These are phyloP conservation scores for Trichoderma sp. DNA, from an alignment of 2,329 filamentous ascomycete species.

Conservation along the genomic window DNA sequence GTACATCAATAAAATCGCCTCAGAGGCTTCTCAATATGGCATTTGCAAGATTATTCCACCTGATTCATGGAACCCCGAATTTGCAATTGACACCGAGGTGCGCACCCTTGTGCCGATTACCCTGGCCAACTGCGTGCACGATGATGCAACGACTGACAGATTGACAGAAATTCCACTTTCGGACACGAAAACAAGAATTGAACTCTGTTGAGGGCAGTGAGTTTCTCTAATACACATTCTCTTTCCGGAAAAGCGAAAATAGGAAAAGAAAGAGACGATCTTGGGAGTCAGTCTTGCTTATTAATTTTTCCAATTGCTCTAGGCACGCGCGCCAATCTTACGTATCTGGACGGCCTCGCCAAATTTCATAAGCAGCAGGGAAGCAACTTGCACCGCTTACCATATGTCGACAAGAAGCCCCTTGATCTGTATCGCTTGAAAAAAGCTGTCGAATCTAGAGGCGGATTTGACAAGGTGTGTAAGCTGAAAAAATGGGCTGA, in stretches of 20 bases:
- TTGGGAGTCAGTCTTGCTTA: conserved; percentile 39
- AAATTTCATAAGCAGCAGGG: conserved; percentile 98
- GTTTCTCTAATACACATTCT: conserved; percentile 39
- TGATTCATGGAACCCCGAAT: conserved; percentile 89
- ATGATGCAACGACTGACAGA: conserved; percentile 30
- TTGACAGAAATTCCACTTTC: conserved; percentile 87
- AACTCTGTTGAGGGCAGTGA: conserved; percentile 98
- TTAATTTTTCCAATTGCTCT: conserved; percentile 32
- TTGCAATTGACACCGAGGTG: conserved; percentile 96
- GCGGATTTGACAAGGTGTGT: conserved; percentile 95
- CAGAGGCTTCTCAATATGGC: conserved; percentile 84
- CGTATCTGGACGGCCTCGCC: conserved; percentile 90
- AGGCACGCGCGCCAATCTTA: conserved; percentile 94
- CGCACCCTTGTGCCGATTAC: conserved; percentile 26
- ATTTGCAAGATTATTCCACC: conserved; percentile 96
- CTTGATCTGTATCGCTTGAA: conserved; percentile 94
- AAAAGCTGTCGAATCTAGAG: conserved; percentile 92
- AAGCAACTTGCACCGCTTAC: conserved; percentile 88
- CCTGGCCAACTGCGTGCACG: background rate
- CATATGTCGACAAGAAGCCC: conserved; percentile 96
- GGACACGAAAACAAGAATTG: conserved; percentile 92
- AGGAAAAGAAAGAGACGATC: background rate
- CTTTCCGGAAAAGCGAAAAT: background rate
- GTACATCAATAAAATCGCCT: conserved; percentile 89
- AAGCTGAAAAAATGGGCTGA: conserved; percentile 99